A percentile compares a stretch with the other conserved stretches of the same genome.
Conservation (phyloP, 805 yeast genomes). For the Candida sanyiensis region DNA sequence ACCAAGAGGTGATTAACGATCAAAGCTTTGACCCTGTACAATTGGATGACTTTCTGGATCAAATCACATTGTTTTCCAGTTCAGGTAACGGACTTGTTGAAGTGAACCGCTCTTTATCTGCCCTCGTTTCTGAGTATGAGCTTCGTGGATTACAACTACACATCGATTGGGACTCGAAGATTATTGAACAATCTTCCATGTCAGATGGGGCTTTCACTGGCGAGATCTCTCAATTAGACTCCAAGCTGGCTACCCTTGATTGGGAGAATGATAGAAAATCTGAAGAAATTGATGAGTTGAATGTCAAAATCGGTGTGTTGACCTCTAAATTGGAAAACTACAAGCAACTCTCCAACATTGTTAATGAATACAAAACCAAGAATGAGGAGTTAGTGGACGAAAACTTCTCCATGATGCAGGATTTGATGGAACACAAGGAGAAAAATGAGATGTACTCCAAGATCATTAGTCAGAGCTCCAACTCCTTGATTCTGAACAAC, state of each 20-base stretch:
- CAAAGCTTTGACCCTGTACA: not conserved
- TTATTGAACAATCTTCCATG: not conserved
- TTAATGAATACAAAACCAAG: constrained; percentile 23
- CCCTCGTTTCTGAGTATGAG: not conserved
- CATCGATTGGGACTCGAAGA: not conserved
- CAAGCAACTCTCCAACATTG: constrained; percentile 25
- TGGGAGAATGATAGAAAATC: constrained; percentile 10
- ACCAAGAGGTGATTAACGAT: not conserved
- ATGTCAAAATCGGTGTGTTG: constrained; percentile 39
- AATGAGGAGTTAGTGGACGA: constrained; percentile 15
- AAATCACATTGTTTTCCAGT: not conserved
- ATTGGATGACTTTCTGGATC: not conserved
- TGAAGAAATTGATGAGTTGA: constrained; percentile 35
- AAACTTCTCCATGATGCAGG: constrained; percentile 12
- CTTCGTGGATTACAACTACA: not conserved
- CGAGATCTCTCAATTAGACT: not conserved
- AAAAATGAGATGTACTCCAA: constrained; percentile 18
- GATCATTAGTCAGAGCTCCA: constrained; percentile 16
- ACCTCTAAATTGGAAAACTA: constrained; percentile 37
- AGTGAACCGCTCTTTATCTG: not conserved
- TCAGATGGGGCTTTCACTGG: not conserved
- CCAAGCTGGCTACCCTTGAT: not conserved
- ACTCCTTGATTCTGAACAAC: constrained; percentile 20
- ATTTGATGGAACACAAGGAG: constrained; percentile 16
- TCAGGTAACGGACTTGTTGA: not conserved